These are phyloP conservation scores for Penicillium cinerascens DNA, from an alignment of 495 filamentous ascomycete genomes.

Conservation along the genomic window DNA sequence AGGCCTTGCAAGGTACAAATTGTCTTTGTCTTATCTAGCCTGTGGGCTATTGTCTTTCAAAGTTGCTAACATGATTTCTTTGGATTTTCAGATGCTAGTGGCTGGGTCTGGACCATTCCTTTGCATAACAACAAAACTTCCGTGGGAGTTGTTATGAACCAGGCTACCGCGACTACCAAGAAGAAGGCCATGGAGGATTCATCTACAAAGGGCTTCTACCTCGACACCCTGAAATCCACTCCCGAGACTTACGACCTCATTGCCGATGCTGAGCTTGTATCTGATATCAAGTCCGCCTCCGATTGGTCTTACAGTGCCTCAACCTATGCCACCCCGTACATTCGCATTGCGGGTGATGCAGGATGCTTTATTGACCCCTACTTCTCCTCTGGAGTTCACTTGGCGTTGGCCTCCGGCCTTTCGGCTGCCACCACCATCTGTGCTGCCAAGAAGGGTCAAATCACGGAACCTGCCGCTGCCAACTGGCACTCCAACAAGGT, in stretches of 20 bases:
- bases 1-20: too few species aligned
- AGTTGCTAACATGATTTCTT: too few species aligned
- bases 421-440: constrained; percentile 43
- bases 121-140: constrained; percentile 33
- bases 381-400: constrained; percentile 48
- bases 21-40: too few species aligned
- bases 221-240: constrained; percentile 29
- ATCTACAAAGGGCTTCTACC: constrained; percentile 36
- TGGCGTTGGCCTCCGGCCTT: constrained; percentile 43
- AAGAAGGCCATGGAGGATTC: constrained; percentile 11
- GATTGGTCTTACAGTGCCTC: constrained; percentile 46
- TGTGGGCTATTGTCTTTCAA: too few species aligned
- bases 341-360: constrained; percentile 39
- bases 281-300: constrained; percentile 36
- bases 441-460: constrained; percentile 33
- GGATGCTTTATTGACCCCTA: constrained; percentile 44
- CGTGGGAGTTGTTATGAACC: constrained; percentile 34
- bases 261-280: constrained; percentile 24
- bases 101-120: constrained; percentile 34
- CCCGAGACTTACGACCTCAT: constrained; percentile 28
- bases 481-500: constrained; percentile 47
- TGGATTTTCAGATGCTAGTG: constrained; percentile 32
- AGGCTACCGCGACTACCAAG: too few species aligned
- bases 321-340: constrained; percentile 30
- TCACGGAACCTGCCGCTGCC: constrained; percentile 34